Conservation (phyloP, 257 asterid species). For the Forsythia suspensa region DNA sequence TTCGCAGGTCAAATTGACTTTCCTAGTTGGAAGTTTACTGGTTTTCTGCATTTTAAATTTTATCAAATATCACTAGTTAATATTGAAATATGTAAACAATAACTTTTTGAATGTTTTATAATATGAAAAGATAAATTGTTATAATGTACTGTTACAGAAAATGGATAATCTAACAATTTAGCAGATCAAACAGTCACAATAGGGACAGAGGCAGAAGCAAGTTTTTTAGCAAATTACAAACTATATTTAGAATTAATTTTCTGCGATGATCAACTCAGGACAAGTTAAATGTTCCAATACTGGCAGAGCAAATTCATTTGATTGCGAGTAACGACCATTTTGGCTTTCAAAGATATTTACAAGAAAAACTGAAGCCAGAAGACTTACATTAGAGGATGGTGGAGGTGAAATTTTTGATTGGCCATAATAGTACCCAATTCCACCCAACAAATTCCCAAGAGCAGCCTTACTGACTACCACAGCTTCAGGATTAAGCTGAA, state of each 20-base stretch:
- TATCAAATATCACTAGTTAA: neutral
- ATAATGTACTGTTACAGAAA: neutral
- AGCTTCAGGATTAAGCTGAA: slow-evolving; percentile 73
- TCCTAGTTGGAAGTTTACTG: neutral
- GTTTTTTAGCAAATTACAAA: neutral
- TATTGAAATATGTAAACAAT: neutral
- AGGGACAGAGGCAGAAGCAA: neutral
- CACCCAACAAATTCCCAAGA: slow-evolving; percentile 90
- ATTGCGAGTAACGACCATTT: neutral
- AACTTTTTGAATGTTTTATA: neutral
- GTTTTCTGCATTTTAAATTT: neutral
- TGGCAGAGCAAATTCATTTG: neutral
- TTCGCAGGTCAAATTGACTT: neutral
- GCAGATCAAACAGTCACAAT: neutral
- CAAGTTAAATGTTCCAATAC: neutral
- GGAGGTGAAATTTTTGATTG: slow-evolving; percentile 86
- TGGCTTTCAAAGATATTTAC: neutral
- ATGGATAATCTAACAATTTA: neutral
- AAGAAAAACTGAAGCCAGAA: slow-evolving; percentile 5
- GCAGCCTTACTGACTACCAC: slow-evolving; percentile 76
- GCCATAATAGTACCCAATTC: slow-evolving; percentile 93
- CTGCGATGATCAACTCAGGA: neutral
- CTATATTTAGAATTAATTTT: neutral
- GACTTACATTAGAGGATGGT: slow-evolving; percentile 60
- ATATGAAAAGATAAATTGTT: neutral